phyloP scores from a whole-genome alignment of 257 asterid genomes.

The Fraxinus excelsior region DNA sequence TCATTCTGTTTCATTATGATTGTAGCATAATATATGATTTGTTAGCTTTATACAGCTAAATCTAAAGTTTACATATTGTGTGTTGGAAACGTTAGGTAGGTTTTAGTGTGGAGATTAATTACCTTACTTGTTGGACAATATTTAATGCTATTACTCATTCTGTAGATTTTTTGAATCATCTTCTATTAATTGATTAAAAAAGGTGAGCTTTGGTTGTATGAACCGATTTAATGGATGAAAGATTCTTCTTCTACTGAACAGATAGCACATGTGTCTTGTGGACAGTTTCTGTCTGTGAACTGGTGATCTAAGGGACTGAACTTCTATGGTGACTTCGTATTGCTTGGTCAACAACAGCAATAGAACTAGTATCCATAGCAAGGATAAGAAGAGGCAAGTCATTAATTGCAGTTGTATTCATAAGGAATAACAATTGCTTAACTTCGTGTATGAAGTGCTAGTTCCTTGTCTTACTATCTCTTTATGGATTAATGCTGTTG shows the following conservation, averaged over 20 bases:
- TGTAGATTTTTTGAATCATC: neutral
- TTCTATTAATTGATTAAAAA: neutral
- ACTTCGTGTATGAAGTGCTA: neutral
- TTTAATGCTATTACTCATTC: neutral
- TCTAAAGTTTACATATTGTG: neutral
- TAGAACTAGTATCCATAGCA: too few species aligned
- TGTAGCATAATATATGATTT: neutral
- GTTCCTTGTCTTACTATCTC: neutral
- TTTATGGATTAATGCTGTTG: neutral
- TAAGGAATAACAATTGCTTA: neutral
- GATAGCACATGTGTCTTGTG: neutral
- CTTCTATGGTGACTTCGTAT: neutral
- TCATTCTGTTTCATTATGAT: slow-evolving; percentile 6
- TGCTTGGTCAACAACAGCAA: neutral
- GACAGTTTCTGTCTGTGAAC: neutral
- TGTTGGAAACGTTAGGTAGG: neutral
- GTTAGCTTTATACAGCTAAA: neutral
- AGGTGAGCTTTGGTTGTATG: neutral
- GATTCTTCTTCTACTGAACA: neutral
- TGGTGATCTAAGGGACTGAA: slow-evolving; percentile 1
- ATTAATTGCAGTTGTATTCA: neutral
- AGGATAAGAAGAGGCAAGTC: neutral
- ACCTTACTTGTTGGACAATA: neutral
- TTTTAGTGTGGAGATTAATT: neutral
- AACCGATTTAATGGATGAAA: neutral